phyloP scores from a whole-genome alignment of 805 yeast species.

The Metschnikowia drakensbergensis region DNA sequence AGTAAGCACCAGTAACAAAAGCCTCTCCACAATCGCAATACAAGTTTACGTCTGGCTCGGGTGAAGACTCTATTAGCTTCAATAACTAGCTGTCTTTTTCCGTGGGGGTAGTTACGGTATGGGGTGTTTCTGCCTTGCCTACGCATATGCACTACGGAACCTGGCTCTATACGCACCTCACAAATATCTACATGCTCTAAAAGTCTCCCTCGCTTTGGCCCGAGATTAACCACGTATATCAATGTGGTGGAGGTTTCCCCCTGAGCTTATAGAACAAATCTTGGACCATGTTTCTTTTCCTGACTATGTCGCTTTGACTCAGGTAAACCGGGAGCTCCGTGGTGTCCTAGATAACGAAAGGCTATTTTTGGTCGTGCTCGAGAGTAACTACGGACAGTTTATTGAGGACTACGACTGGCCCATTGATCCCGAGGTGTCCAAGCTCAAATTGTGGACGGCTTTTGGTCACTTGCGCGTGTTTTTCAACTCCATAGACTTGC shows the following conservation, averaged over 20 bases:
- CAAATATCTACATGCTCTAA: not conserved
- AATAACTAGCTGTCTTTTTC: no score
- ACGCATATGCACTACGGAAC: conserved; percentile 1
- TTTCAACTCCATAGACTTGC: not conserved
- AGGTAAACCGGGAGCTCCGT: conserved; percentile 9
- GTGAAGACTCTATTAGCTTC: no score
- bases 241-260: conserved; percentile 18
- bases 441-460: not conserved
- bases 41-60: no score
- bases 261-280: conserved; percentile 13
- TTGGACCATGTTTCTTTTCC: conserved; percentile 8
- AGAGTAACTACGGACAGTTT: conserved; percentile 6
- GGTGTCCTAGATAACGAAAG: conserved; percentile 8
- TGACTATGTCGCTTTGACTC: conserved; percentile 15
- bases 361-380: conserved; percentile 6
- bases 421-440: not conserved
- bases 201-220: not conserved
- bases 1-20: no score
- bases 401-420: conserved; percentile 10
- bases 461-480: conserved; percentile 1
- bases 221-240: no score
- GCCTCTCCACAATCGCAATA: no score
- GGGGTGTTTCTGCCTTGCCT: not conserved
- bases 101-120: no score
- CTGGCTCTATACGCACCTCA: not conserved